Base-by-base conservation (phyloP, 2,329 filamentous ascomycete genomes). In the Sporothrix pallida region DNA sequence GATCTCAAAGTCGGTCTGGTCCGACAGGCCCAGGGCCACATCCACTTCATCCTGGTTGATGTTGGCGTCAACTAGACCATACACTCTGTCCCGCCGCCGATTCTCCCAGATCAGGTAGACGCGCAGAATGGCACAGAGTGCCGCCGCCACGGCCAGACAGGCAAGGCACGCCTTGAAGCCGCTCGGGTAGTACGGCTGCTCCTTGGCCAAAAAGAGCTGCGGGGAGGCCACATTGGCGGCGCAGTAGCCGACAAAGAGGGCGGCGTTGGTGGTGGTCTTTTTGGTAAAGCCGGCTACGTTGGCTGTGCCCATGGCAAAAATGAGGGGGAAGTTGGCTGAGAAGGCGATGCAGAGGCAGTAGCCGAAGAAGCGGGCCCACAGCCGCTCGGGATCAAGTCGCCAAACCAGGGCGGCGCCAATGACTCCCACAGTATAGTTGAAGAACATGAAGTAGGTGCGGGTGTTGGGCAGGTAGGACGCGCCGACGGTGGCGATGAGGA, bases 281-380 rank as follows among this genome's bases (percentile, higher is more conserved):
- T 88, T 89, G 1, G 86, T 88, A 65, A 84, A 87, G 0, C 87
- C 86, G 0, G 84, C 86, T 8, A 88, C 81, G 77, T 89, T 89
- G 13, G 82, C 84, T 74, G 81, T 85, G 37, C 88, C 82, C 78
- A 88, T 86, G 0, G 86, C 87, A 74, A 88, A 78, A 72, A 82
- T 84, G 81, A 88, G 84, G 52, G 56, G 56, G 13, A 17, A 60
- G 56, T 83, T 85, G 76, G 88, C 88, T 0, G 86, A 75, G 17
- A 77, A 74, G 15, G 73, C 74, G 71, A 75, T 74, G 62, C 75
- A 74, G 10, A 60, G 74, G 74, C 70, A 73, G 73, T 20, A 90
- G 81, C 87, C 87, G 89, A 4, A 89, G 84, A 87, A 6, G 2
- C 87, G 82, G 13, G 86, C 87, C 87, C 87, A 89, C 81, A 79